phyloP scores from a whole-genome alignment of 2,329 filamentous ascomycete species.

The Aspergillus terreus region DNA sequence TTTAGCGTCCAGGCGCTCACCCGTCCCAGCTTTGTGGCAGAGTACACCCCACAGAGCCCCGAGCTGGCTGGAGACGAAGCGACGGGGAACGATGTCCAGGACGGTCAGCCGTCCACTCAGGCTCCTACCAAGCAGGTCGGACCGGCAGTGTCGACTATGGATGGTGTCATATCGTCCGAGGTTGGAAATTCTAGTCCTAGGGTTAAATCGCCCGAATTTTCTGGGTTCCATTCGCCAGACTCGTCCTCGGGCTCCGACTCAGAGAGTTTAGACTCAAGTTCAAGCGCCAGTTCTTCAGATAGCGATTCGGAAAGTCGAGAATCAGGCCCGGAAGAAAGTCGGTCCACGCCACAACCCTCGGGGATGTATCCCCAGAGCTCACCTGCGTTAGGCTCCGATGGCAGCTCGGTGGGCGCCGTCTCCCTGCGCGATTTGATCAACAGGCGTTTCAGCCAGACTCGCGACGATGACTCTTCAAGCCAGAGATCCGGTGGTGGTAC shows the following conservation, averaged over 20 bases:
- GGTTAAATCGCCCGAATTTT: constrained; percentile 17
- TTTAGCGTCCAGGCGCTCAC: constrained; percentile 26
- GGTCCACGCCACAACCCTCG: constrained; percentile 1
- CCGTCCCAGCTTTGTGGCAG: constrained; percentile 27
- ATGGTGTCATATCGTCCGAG: neutral
- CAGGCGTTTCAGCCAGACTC: neutral
- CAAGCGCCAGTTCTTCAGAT: neutral
- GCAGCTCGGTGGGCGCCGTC: neutral
- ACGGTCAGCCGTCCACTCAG: constrained; percentile 2
- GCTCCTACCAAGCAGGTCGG: neutral
- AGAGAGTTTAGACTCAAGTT: neutral
- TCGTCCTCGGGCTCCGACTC: neutral
- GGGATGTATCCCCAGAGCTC: neutral
- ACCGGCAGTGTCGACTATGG: neutral
- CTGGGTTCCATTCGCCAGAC: constrained; percentile 14
- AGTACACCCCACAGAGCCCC: constrained; percentile 19
- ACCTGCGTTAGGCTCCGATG: neutral
- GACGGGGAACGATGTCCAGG: neutral
- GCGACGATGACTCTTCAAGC: neutral
- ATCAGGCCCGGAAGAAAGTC: constrained; percentile 1
- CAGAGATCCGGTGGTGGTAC: neutral
- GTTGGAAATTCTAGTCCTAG: constrained; percentile 8
- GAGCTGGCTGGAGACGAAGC: constrained; percentile 7
- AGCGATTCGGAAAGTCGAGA: neutral
- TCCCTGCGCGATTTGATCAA: constrained; percentile 7